phyloP scores from a whole-genome alignment of 108 stramenopile species.

The Nitzschia sp. region DNA sequence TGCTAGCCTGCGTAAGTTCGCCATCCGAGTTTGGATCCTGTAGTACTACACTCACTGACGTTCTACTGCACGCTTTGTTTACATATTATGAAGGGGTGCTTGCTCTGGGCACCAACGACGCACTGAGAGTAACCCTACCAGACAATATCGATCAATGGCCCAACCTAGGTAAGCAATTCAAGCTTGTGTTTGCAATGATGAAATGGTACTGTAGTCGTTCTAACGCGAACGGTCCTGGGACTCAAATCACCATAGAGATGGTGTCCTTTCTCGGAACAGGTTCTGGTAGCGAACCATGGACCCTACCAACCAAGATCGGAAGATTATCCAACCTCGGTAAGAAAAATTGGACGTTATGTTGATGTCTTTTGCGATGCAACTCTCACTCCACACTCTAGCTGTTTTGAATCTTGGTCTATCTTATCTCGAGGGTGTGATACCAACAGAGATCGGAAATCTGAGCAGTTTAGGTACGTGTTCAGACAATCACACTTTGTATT shows the following conservation, averaged over 20 bases:
- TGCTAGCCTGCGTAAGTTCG: background rate
- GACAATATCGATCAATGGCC: background rate
- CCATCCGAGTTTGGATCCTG: background rate
- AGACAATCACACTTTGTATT: too few relatives aligned
- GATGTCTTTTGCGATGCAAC: too few relatives aligned
- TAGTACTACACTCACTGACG: too few relatives aligned
- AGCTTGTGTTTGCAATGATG: too few relatives aligned
- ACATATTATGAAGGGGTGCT: background rate
- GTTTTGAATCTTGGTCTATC: background rate
- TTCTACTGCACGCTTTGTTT: background rate
- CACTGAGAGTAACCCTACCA: background rate
- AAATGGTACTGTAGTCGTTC: too few relatives aligned
- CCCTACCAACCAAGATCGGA: background rate
- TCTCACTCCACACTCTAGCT: background rate
- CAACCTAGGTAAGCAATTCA: background rate
- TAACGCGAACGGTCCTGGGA: background rate
- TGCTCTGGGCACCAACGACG: background rate
- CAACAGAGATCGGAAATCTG: background rate
- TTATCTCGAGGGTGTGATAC: background rate
- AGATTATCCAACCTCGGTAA: background rate
- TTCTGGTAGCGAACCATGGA: background rate
- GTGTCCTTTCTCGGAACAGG: background rate
- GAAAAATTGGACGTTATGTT: too few relatives aligned
- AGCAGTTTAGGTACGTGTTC: background rate
- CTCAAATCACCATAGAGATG: background rate